Percentiles rank a stretch among this genome's conserved stretches.
Conservation (phyloP, 1,139 yeast genomes). For the Pichia inconspicua region DNA sequence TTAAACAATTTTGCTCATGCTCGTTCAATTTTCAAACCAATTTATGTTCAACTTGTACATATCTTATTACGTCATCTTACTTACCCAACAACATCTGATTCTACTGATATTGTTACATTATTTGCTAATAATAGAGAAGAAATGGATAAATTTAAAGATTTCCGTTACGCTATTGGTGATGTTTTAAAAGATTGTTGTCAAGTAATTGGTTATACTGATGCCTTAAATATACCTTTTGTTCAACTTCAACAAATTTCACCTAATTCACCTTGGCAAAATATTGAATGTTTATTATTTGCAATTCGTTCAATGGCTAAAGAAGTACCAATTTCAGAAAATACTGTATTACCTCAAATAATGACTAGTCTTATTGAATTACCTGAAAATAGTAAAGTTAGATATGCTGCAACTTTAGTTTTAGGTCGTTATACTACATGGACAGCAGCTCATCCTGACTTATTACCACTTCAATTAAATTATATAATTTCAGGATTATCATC, state of each 20-base stretch:
- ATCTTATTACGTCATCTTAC: constrained; percentile 66
- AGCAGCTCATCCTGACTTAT: constrained; percentile 67
- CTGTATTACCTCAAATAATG: constrained; percentile 75
- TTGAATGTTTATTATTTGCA: constrained; percentile 86
- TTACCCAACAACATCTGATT: constrained; percentile 50
- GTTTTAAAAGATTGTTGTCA: constrained; percentile 92
- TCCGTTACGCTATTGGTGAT: constrained; percentile 95
- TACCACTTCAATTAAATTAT: constrained; percentile 78
- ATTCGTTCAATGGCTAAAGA: constrained; percentile 95
- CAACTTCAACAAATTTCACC: constrained; percentile 33
- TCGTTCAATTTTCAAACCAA: constrained; percentile 46
- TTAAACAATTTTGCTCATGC: constrained; percentile 59
- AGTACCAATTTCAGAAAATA: constrained; percentile 60
- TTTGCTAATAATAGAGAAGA: constrained; percentile 50
- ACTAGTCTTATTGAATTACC: constrained; percentile 61
- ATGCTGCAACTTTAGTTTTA: constrained; percentile 85
- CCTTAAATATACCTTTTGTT: constrained; percentile 56
- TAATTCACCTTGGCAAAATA: constrained; percentile 58
- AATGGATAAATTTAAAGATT: constrained; percentile 88
- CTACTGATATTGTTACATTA: constrained; percentile 23
- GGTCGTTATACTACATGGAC: constrained; percentile 98
- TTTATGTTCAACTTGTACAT: constrained; percentile 56
- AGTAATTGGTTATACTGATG: constrained; percentile 69
- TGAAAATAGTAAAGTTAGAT: constrained; percentile 78
- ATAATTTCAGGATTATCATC: constrained; percentile 63